Evolutionary conservation across 2,329 filamentous ascomycete species (phyloP).

Genomic region (Apiospora arundinis): DNA sequence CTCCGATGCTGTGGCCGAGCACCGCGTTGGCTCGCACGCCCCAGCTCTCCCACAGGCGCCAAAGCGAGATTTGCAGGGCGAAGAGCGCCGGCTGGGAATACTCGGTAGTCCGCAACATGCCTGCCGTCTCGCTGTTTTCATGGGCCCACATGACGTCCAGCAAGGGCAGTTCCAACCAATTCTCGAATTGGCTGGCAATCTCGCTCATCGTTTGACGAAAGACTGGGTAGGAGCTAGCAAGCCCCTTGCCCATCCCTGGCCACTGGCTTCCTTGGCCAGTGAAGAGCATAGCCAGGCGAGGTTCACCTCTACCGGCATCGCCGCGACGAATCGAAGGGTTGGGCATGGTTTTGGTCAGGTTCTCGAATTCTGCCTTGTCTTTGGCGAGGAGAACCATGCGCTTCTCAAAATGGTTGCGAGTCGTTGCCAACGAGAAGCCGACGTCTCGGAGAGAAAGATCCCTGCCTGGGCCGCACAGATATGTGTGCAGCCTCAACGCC

Average conservation of each 20-base stretch:
- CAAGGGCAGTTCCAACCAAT: conserved; percentile 29
- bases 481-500: not conserved
- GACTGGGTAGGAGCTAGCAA: conserved; percentile 29
- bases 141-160: conserved; percentile 33
- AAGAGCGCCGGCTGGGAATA: conserved; percentile 40
- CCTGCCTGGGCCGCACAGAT: not conserved
- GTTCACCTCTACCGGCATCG: conserved; percentile 17
- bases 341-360: conserved; percentile 13
- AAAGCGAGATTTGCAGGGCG: conserved; percentile 38
- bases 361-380: conserved; percentile 25
- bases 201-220: conserved; percentile 32
- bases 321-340: not conserved
- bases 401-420: conserved; percentile 29
- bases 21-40: conserved; percentile 35
- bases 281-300: conserved; percentile 38
- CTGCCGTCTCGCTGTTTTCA: conserved; percentile 25
- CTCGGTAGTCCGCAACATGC: conserved; percentile 35
- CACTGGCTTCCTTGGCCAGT: conserved; percentile 41
- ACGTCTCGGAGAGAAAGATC: conserved; percentile 27
- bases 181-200: conserved; percentile 25
- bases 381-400: conserved; percentile 27
- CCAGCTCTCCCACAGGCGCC: conserved; percentile 34
- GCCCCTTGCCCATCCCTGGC: conserved; percentile 35
- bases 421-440: conserved; percentile 35
- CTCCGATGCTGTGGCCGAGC: conserved; percentile 34